Conservation (phyloP, 148 eudicot species). For the Gaultheria prostrata region DNA sequence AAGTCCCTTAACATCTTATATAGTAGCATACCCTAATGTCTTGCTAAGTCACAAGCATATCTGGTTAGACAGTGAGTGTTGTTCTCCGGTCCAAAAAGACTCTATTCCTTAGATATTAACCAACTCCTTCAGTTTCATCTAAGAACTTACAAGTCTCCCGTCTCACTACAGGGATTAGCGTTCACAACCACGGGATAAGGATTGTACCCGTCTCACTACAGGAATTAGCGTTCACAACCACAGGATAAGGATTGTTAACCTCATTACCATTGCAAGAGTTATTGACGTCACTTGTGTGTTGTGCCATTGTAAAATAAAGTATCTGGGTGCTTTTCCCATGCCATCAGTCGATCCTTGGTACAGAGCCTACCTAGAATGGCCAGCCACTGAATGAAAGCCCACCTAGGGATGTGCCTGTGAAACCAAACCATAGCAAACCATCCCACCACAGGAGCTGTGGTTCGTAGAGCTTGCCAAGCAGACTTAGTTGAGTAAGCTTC, state of each 20-base stretch:
- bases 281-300: neutral
- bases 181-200: neutral
- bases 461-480: no score
- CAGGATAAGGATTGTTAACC: neutral
- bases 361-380: no score
- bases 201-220: no score
- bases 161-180: neutral
- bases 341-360: no score
- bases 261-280: neutral
- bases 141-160: neutral
- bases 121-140: neutral
- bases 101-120: neutral
- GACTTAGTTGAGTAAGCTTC: no score
- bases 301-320: neutral
- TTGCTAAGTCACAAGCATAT: neutral
- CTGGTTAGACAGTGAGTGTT: no score
- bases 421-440: no score
- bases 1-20: neutral
- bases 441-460: no score
- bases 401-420: no score
- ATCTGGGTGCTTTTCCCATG: neutral
- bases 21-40: neutral
- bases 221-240: conserved; percentile 4
- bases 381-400: no score
- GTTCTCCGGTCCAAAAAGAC: neutral